Conservation (phyloP, 2,329 filamentous ascomycete species). For the Fusarium protoensiforme region DNA sequence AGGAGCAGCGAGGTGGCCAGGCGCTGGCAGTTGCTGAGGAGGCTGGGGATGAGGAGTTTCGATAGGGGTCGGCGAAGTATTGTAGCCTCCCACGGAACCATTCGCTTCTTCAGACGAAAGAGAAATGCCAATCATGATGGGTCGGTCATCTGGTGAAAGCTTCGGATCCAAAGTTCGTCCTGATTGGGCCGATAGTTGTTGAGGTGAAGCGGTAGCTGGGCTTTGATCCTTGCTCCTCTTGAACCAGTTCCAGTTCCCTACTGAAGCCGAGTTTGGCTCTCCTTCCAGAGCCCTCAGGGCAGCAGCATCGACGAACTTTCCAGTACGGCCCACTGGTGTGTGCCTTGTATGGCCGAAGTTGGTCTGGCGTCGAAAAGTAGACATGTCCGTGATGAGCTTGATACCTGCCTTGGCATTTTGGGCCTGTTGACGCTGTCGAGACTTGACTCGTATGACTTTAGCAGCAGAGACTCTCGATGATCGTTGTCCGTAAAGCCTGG, state of each 20-base stretch:
- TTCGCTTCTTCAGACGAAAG: slow-evolving; percentile 61
- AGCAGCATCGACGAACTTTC: slow-evolving; percentile 68
- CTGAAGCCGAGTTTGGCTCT: slow-evolving; percentile 61
- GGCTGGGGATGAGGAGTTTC: slow-evolving; percentile 20
- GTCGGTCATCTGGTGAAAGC: slow-evolving; percentile 75
- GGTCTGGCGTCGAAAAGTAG: slow-evolving; percentile 59
- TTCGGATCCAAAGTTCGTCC: slow-evolving; percentile 51
- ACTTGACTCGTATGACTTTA: slow-evolving; percentile 62
- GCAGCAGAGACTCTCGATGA: slow-evolving; percentile 52
- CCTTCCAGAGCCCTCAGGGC: slow-evolving; percentile 70
- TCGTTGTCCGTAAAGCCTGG: slow-evolving; percentile 35
- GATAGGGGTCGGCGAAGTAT: slow-evolving; percentile 50
- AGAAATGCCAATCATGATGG: slow-evolving; percentile 78
- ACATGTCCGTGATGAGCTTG: slow-evolving; percentile 76
- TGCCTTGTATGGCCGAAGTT: slow-evolving; percentile 49
- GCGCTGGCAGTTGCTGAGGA: slow-evolving; percentile 9
- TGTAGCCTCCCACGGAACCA: slow-evolving; percentile 52
- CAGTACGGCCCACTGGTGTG: slow-evolving; percentile 45
- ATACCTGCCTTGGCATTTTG: slow-evolving; percentile 73
- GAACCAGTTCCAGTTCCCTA: slow-evolving; percentile 69
- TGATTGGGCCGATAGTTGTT: slow-evolving; percentile 31
- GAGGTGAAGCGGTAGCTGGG: slow-evolving; percentile 42
- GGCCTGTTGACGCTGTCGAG: slow-evolving; percentile 69
- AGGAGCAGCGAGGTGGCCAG: slow-evolving; percentile 3
- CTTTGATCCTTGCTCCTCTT: slow-evolving; percentile 53